Base-by-base conservation (phyloP, 768 basidiomycete species). In the Termitomyces sp. region DNA sequence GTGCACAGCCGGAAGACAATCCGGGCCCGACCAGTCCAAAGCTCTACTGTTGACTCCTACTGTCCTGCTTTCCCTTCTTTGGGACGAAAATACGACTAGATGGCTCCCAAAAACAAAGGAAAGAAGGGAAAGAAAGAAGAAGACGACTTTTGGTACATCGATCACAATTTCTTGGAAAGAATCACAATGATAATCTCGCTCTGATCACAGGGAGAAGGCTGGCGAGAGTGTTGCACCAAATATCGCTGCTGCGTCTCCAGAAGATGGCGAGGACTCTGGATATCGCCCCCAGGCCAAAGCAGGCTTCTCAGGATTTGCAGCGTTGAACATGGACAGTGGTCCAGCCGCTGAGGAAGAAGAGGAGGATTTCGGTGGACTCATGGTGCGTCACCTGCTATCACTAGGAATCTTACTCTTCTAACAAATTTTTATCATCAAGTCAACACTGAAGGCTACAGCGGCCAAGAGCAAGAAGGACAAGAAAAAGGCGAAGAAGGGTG, bases 101-200 rank as follows among this genome's bases (percentile, higher is more conserved):
- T 85, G 83, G 67, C 83, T 49, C 83, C 82, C 35, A 85, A 84
- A 73, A 82, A 79, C 71, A 93, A 93, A 71, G 94, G 89, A 65
- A 96, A 96, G 80, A 96, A 94, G 69, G 86, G 82, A 35, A 94
- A 94, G 78, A 89, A 86, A 68, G 79, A 79, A 48, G 87, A 89
- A 66, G 93, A 96, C 65, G 92, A 93, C 68, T 91, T 83, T 76
- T 96, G 94, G 94, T 92, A 63, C 62, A 77, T 66, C 56, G 57
- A 65, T 68, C 60, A 60, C 62, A 24, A 42, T 44, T 61, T 45
- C 36, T 49, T 57, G 40, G 56, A 50, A 20, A 24, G 48, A 57
- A 62, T 72, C 64, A 44, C 58, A 38, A 53, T 45, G 56, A 62
- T 63, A 61, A 68, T 66, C 65, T 63, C 67, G 51, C 57, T 39